Percentiles rank a stretch among this genome's conserved stretches.
Evolutionary conservation across 371 early-diverging fungal species (phyloP).

Genomic region (Apophysomyces trapeziformis): DNA sequence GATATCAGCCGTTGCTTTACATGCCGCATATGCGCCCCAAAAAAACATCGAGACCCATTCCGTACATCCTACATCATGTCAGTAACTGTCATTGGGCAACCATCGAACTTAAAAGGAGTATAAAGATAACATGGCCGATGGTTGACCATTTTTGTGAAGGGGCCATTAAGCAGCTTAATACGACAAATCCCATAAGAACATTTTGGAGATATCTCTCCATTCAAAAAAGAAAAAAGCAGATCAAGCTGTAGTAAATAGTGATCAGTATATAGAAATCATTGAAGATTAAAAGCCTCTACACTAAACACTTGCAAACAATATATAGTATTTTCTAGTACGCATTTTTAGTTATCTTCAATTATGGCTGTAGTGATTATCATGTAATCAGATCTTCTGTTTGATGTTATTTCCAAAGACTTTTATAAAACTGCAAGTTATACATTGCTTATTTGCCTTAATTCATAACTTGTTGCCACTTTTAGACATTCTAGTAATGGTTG

Average conservation of each 20-base stretch:
- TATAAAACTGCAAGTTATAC: no score
- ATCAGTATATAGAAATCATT: no score
- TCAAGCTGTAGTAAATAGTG: background rate
- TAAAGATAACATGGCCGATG: background rate
- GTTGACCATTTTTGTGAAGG: background rate
- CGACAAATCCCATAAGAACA: background rate
- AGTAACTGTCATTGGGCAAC: background rate
- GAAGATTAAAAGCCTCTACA: no score
- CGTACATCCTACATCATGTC: background rate
- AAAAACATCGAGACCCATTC: background rate
- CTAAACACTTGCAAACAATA: no score
- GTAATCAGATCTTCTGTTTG: no score
- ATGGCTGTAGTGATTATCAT: no score
- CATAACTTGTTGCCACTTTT: no score
- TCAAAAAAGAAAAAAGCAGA: background rate
- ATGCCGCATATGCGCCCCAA: background rate
- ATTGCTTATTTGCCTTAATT: no score
- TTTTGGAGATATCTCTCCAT: background rate
- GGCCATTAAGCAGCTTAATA: background rate
- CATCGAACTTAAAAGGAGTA: background rate
- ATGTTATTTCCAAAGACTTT: no score
- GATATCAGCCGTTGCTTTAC: background rate
- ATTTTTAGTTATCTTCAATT: no score
- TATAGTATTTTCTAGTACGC: no score
- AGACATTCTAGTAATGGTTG: no score